Conservation (phyloP, 176 grass and related monocot genomes). For the Pontederia crassipes region DNA sequence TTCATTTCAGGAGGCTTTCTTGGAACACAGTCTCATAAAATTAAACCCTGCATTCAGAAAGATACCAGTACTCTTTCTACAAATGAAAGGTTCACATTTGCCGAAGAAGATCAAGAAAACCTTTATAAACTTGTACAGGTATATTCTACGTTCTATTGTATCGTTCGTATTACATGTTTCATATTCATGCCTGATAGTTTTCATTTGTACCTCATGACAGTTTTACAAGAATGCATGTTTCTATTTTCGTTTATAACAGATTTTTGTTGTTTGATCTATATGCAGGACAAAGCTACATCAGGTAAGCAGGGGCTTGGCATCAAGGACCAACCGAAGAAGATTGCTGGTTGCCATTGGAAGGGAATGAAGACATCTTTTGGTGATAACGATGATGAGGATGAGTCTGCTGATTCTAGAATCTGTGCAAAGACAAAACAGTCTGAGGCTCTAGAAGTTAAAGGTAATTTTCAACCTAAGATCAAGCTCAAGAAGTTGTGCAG, state of each 20-base stretch:
- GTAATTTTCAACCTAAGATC: conserved; percentile 24
- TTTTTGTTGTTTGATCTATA: background rate
- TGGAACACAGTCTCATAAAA: conserved; percentile 43
- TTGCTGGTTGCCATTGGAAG: conserved; percentile 58
- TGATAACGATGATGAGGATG: conserved; percentile 33
- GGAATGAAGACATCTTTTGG: conserved; percentile 75
- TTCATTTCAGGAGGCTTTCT: conserved; percentile 75
- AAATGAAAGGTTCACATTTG: conserved; percentile 56
- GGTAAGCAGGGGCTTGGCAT: conserved; percentile 95
- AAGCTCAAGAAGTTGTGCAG: conserved; percentile 96
- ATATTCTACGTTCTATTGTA: background rate
- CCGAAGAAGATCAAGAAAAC: conserved; percentile 95
- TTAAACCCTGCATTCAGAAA: conserved; percentile 37
- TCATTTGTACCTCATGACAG: too few relatives aligned
- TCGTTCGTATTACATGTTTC: too few relatives aligned
- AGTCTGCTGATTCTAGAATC: conserved; percentile 41
- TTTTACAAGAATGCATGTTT: too few relatives aligned
- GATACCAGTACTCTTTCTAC: conserved; percentile 15
- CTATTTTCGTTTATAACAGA: too few relatives aligned
- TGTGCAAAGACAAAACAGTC: conserved; percentile 31
- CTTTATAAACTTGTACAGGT: conserved; percentile 98
- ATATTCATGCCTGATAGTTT: too few relatives aligned
- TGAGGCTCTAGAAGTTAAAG: conserved; percentile 13
- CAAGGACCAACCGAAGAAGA: conserved; percentile 72
- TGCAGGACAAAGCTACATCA: conserved; percentile 89